Percentiles rank a stretch among this genome's conserved stretches.
phyloP scores from a whole-genome alignment of 139 green algal genomes.

The Micromonas pusilla region DNA sequence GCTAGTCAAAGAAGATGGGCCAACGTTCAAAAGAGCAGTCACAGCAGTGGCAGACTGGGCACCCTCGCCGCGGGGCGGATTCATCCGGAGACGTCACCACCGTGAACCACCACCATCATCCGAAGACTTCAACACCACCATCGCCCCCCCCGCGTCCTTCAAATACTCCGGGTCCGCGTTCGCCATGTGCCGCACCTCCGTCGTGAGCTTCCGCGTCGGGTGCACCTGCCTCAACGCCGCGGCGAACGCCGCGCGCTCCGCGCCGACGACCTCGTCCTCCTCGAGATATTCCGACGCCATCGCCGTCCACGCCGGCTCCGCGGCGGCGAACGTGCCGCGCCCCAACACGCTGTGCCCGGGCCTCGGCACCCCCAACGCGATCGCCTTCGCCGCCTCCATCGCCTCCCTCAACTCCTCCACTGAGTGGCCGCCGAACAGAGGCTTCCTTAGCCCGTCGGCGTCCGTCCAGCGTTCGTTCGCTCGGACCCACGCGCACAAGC shows the following conservation, averaged over 20 bases:
- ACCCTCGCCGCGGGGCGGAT: not conserved
- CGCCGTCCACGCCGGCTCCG: not conserved
- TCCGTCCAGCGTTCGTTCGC: conserved; percentile 1
- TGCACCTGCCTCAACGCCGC: too few species aligned
- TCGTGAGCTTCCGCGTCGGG: not conserved
- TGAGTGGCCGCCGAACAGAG: not conserved
- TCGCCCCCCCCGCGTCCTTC: not conserved
- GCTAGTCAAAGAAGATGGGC: too few species aligned
- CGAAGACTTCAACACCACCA: not conserved
- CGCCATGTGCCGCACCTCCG: not conserved
- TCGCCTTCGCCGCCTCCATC: not conserved
- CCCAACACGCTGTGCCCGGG: conserved; percentile 18
- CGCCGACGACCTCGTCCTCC: not conserved
- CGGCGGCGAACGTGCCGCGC: conserved; percentile 5
- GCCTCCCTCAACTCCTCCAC: not conserved
- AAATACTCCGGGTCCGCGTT: not conserved
- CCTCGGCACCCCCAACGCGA: conserved; percentile 1
- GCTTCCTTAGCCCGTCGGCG: too few species aligned
- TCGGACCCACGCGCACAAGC: conserved; percentile 2
- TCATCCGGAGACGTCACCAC: not conserved
- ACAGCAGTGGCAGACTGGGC: too few species aligned
- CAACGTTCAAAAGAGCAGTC: too few species aligned
- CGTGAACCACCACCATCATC: too few species aligned
- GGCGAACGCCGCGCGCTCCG: not conserved
- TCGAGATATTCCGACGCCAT: not conserved